These are phyloP conservation scores for Leccinum ochraceum DNA, from an alignment of 768 basidiomycete species.

Conservation along the genomic window DNA sequence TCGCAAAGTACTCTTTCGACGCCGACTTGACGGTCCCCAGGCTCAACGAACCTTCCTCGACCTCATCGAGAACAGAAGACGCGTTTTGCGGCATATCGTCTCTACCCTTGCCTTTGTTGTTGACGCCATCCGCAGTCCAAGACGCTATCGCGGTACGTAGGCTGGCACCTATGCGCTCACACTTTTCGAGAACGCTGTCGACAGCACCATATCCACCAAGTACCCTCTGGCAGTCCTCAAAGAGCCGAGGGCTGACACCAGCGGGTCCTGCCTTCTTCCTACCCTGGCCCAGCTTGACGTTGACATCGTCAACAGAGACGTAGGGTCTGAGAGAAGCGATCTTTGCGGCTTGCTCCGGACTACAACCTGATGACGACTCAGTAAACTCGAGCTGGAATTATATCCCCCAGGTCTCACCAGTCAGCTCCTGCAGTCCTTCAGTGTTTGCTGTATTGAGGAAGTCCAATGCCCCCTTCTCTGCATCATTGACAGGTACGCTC, in stretches of 20 bases:
- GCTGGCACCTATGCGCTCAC: too few relatives aligned
- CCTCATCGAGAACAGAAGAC: conserved; percentile 34
- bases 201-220: conserved; percentile 20
- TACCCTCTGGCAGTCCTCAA: conserved; percentile 87
- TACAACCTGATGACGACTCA: conserved; percentile 57
- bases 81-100: conserved; percentile 28
- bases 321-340: conserved; percentile 85
- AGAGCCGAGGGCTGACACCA: conserved; percentile 86
- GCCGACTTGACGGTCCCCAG: conserved; percentile 48
- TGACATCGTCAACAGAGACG: conserved; percentile 70
- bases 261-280: conserved; percentile 81
- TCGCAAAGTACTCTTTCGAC: conserved; percentile 65
- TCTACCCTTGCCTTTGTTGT: conserved; percentile 41
- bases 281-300: conserved; percentile 75
- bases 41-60: conserved; percentile 64
- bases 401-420: conserved; percentile 48
- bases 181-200: too few relatives aligned
- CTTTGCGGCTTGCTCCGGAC: conserved; percentile 72
- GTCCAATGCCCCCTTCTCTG: conserved; percentile 56
- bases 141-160: conserved; percentile 60
- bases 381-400: conserved; percentile 3
- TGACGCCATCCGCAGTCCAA: conserved; percentile 55
- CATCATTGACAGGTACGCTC: conserved; percentile 35
- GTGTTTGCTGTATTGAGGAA: conserved; percentile 66
- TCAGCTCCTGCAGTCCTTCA: conserved; percentile 72